Base-by-base conservation (phyloP, 2,329 filamentous ascomycete genomes). In the Westerdykella ornata region DNA sequence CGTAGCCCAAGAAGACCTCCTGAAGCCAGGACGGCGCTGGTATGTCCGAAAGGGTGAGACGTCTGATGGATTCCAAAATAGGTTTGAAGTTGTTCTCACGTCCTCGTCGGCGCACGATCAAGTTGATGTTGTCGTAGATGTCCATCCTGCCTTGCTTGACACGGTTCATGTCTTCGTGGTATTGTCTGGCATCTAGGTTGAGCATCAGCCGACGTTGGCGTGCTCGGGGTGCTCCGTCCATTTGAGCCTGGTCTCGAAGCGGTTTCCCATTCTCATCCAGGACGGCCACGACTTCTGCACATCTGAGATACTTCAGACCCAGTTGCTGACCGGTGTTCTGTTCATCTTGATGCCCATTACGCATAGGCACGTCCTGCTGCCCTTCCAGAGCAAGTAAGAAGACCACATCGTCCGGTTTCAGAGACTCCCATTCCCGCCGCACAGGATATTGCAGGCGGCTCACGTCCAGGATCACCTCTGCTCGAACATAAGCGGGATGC, bases 31-130 rank as follows among this genome's bases (percentile, higher is more conserved):
- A 78, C 12, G 92, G 88, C 40, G 97, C 74, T 5, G 86, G 85
- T 15, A 90, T 82, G 53, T 94, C 86, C 1, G 88, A 88, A 26
- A 94, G 73, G 2, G 88, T 84, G 20, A 98, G 76, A 49, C 80
- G 85, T 58, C 84, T 86, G 59, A 98, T 94, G 1, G 89, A 95
- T 56, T 96, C 86, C 28, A 98, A 73, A 8, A 98, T 82, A 8
- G 89, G 82, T 59, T 87, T 94, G 73, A 98, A 98, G 66, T 98
- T 98, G 69, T 98, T 98, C 66, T 98, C 92, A 45, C 89, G 77
- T 19, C 86, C 83, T 60, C 80, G 83, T 52, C 92, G 78, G 43
- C 92, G 82, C 38, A 95, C 76, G 41, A 98, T 72, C 31, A 97
- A 69, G 58, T 98, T 98, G 57, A 98, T 81, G 26, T 75, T 75